phyloP scores from a whole-genome alignment of 805 yeast species.

The Spathaspora hagerdaliae region DNA sequence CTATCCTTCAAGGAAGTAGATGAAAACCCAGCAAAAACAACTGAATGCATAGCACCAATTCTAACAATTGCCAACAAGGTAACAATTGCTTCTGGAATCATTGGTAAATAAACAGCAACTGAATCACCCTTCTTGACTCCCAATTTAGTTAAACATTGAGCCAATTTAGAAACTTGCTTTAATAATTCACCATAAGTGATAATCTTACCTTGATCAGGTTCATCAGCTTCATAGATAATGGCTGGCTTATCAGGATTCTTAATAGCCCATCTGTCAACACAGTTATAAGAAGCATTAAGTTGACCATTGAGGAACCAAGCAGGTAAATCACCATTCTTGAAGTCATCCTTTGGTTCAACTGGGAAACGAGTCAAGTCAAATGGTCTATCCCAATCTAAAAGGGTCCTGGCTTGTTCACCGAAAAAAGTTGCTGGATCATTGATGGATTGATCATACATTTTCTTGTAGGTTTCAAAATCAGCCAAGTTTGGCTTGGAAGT shows the following conservation, averaged over 20 bases:
- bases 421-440: constrained; percentile 52
- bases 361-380: constrained; percentile 49
- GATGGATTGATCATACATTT: constrained; percentile 52
- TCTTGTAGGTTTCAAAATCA: constrained; percentile 47
- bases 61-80: constrained; percentile 93
- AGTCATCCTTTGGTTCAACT: constrained; percentile 43
- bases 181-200: constrained; percentile 86
- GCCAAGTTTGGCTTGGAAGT: constrained; percentile 44
- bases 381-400: constrained; percentile 50
- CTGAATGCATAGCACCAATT: constrained; percentile 94
- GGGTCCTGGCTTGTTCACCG: constrained; percentile 48
- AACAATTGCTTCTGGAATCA: constrained; percentile 94
- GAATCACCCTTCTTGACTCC: constrained; percentile 95
- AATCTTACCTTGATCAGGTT: constrained; percentile 64
- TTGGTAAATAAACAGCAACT: constrained; percentile 93
- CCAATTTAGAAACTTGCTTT: constrained; percentile 79
- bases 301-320: constrained; percentile 91
- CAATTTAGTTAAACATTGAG: constrained; percentile 75
- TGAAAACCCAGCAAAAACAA: constrained; percentile 94
- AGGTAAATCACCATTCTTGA: constrained; percentile 68
- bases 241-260: constrained; percentile 81
- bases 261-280: constrained; percentile 94
- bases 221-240: constrained; percentile 91
- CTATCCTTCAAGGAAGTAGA: constrained; percentile 91
- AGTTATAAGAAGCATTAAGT: constrained; percentile 88